Conservation (phyloP, 225 moss, liverwort and hornwort genomes). For the Sphagnum contortum region DNA sequence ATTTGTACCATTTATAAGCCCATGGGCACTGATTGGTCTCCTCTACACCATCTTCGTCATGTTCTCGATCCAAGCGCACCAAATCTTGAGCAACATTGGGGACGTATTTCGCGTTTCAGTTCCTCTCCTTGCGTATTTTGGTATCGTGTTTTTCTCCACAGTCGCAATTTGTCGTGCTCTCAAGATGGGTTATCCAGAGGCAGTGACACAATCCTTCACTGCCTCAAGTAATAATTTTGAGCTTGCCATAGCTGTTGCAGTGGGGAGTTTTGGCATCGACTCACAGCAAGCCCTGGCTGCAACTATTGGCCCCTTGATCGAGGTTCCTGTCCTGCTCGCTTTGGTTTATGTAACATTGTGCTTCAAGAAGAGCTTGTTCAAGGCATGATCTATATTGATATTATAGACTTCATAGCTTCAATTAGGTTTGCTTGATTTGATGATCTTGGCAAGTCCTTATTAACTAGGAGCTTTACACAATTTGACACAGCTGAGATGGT, state of each 20-base stretch:
- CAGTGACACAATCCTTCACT: conserved; percentile 72
- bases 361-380: conserved; percentile 34
- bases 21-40: conserved; percentile 62
- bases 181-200: conserved; percentile 48
- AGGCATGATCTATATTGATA: too few species aligned
- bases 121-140: conserved; percentile 65
- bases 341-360: conserved; percentile 56
- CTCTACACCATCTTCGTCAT: conserved; percentile 72
- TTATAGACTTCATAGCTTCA: too few species aligned
- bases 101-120: conserved; percentile 59
- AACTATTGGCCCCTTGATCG: conserved; percentile 83
- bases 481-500: too few species aligned
- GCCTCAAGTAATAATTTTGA: conserved; percentile 84
- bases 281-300: conserved; percentile 74
- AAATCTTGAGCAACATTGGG: conserved; percentile 51
- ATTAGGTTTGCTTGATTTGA: too few species aligned
- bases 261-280: conserved; percentile 80
- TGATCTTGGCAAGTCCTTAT: too few species aligned
- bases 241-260: conserved; percentile 78
- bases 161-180: conserved; percentile 41
- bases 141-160: conserved; percentile 45
- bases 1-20: conserved; percentile 56
- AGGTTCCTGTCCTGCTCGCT: conserved; percentile 60
- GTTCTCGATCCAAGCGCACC: conserved; percentile 71
- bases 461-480: too few species aligned